Evolutionary conservation across 495 filamentous ascomycete genomes (phyloP), one percentile per base, ranked within the genome.

Genomic region (Penicillium egyptiacum): DNA sequence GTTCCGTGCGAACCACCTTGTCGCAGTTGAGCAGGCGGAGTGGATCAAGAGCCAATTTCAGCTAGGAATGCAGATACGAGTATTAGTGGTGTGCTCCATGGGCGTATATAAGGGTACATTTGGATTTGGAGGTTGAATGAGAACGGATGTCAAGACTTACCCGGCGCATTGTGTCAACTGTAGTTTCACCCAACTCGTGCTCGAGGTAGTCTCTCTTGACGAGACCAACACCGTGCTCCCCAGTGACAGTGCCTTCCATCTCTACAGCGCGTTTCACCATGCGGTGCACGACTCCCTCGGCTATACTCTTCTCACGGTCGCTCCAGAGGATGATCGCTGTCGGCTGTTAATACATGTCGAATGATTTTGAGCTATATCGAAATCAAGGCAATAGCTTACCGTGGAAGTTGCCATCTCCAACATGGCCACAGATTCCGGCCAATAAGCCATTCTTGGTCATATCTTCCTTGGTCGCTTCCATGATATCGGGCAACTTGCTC

Each of bases 341-440:
- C 48, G 33, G 9, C 35, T 19, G 28, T 56, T 50, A 55, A 39
- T 55, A 50, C 39, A 22, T 5, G 20, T 55, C 23, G 43, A 40
- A 22, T 14, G 19, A 17, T 12, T 23, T 40, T 19, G 35, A 33
- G 23, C 12, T 11, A 53, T 40, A 30, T 26, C 43, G 33, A 59
- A 48, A 51, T 19, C 7, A 31, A 22, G 42, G 31, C 5, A 28
- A 20, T 20, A 4, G 23, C 72, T 72, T 70, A 84, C 81, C 71
- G 55, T 86, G 83, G 59, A 86, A 86, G 62, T 86, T 86, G 14
- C 85, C 85, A 72, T 88, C 85, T 14, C 85, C 85, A 17, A 87
- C 84, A 70, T 88, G 85, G n/a, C 85, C 85, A 48, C 86, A 82
- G 50, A 86, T 88, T 28, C 76, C 78, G 12, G 81, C 85, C 49